Base-by-base conservation (phyloP, 306 rosid genomes). In the Clitoria ternatea region DNA sequence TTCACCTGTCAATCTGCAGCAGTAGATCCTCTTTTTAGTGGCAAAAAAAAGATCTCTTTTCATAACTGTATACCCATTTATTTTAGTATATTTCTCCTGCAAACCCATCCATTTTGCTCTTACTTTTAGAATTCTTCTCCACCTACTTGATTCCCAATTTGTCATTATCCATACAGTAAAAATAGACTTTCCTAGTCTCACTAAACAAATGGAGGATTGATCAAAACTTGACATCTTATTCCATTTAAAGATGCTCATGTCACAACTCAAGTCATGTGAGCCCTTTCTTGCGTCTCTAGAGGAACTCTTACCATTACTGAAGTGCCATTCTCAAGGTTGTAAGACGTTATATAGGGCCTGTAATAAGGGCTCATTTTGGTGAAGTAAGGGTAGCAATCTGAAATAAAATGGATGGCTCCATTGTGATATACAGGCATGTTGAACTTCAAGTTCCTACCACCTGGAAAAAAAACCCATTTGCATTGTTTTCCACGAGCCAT, bases 181-280 rank as follows among this genome's bases (percentile, higher is more conserved):
- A 0, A 60, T 37, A 12, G 11, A 11, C 4, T 50, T 49, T n/a
- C n/a, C 50, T 4, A 66, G 27, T 9, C 50, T 73, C 22, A 73
- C 76, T 60, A 79, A 79, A 43, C 72, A 73, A 7, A 79, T 73
- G 1, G 76, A 73, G 0, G 59, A 52, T 1, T 18, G 6, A 48
- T 4, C 0, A 0, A 0, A 19, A 27, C 12, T 44, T 0, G 1
- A 12, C 2, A 4, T 4, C 17, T 73, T 49, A 2, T 44, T 52
- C 79, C 79, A 73, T 14, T 1, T 23, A 17, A 52, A 50, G 23
- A 52, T 52, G 1, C 32, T 11, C 15, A 52, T 23, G 1, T 22
- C 59, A 52, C 3, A 52, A 23, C 0, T 10, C 0, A 2, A 10
- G 11, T 49, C 14, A 49, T 49, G 14, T 0, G n/a, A 19, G 2